These are phyloP conservation scores for Chernovozyma aurita DNA, from an alignment of 1,139 yeast genomes.

Conservation along the genomic window DNA sequence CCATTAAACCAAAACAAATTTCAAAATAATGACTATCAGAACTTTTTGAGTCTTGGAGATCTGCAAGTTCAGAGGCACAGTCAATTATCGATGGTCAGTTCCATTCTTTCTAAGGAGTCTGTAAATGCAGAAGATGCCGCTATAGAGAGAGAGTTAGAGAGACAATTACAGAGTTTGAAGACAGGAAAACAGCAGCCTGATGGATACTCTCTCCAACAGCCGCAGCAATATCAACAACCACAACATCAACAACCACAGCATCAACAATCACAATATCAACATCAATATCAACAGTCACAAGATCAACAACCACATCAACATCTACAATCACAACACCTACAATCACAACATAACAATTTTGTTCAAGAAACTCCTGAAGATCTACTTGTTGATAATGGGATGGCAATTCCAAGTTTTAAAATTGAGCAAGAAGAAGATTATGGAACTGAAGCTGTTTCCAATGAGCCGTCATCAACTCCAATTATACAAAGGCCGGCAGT, in stretches of 20 bases:
- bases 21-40: constrained; percentile 22
- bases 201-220: constrained; percentile 1
- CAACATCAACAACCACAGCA: too few relatives aligned
- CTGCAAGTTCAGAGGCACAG: constrained; percentile 18
- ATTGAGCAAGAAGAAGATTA: constrained; percentile 9
- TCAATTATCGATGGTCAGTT: constrained; percentile 42
- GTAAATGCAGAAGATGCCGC: constrained; percentile 33
- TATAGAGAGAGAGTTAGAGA: constrained; percentile 36
- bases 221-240: too few relatives aligned
- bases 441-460: not conserved
- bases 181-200: constrained; percentile 20
- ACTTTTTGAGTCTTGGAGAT: constrained; percentile 18
- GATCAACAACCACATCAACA: too few relatives aligned
- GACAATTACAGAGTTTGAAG: constrained; percentile 37
- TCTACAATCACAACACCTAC: too few relatives aligned
- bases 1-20: not conserved
- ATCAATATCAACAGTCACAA: not conserved
- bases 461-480: not conserved
- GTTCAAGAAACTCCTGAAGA: too few relatives aligned
- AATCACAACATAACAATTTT: too few relatives aligned
- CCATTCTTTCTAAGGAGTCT: constrained; percentile 37
- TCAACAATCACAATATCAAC: too few relatives aligned
- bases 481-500: not conserved
- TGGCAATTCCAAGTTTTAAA: constrained; percentile 15
- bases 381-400: too few relatives aligned